phyloP scores from a whole-genome alignment of 805 yeast genomes.

The Yamadazyma akitaensis region DNA sequence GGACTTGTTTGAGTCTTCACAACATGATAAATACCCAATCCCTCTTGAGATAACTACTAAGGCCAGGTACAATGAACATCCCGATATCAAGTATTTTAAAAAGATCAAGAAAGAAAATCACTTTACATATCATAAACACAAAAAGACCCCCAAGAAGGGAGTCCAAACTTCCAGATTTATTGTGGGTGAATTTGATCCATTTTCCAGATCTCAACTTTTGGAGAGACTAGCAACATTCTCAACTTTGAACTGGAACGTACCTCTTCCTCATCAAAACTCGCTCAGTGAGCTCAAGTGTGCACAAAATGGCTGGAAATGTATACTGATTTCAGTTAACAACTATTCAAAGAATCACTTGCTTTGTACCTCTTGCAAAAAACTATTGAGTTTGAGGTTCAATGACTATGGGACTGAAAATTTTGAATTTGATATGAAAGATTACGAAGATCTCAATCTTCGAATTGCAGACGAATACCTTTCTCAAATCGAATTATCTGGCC shows the following conservation, averaged over 20 bases:
- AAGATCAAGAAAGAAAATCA: slow-evolving; percentile 34
- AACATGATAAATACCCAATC: slow-evolving; percentile 14
- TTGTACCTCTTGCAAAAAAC: slow-evolving; percentile 32
- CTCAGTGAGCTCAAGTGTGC: slow-evolving; percentile 50
- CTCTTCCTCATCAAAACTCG: slow-evolving; percentile 6
- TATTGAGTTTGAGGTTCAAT: slow-evolving; percentile 28
- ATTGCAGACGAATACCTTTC: slow-evolving; percentile 23
- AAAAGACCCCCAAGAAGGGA: slow-evolving; percentile 12
- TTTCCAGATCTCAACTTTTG: slow-evolving; percentile 30
- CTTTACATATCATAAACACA: slow-evolving; percentile 34
- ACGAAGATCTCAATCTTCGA: slow-evolving; percentile 21
- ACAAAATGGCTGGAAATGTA: slow-evolving; percentile 52
- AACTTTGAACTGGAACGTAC: slow-evolving; percentile 44
- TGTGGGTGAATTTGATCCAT: slow-evolving; percentile 35
- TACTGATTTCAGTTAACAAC: slow-evolving; percentile 22
- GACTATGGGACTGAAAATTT: slow-evolving; percentile 11
- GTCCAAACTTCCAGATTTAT: slow-evolving; percentile 14
- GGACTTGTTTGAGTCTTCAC: slow-evolving; percentile 17
- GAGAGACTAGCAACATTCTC: slow-evolving; percentile 43
- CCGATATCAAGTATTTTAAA: slow-evolving; percentile 39
- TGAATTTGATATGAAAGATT: slow-evolving; percentile 20
- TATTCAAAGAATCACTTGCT: slow-evolving; percentile 28
- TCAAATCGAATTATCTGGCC: slow-evolving; percentile 26
- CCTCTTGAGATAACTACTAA: slow-evolving; percentile 14
- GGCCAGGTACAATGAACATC: slow-evolving; percentile 22